phyloP scores from a whole-genome alignment of 2,329 filamentous ascomycete genomes.

The Calonectria pteridis region DNA sequence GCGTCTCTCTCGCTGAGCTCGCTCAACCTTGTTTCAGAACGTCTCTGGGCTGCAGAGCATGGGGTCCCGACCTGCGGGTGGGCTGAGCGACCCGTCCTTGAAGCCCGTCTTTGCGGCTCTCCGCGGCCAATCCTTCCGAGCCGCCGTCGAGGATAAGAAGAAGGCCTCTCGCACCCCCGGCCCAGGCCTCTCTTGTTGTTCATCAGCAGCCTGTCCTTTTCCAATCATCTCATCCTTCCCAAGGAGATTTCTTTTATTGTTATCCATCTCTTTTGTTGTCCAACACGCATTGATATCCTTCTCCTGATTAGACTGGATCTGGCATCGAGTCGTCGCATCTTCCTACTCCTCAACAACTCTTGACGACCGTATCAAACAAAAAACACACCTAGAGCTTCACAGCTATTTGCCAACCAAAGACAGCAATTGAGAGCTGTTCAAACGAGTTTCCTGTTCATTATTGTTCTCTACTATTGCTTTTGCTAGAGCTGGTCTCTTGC shows the following conservation, averaged over 20 bases:
- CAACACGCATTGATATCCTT: conserved; percentile 12
- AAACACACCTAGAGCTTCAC: neutral
- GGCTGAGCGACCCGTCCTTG: conserved; percentile 25
- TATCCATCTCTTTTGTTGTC: conserved; percentile 18
- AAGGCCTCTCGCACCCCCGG: conserved; percentile 44
- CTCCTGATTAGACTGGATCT: conserved; percentile 31
- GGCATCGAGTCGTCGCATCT: conserved; percentile 34
- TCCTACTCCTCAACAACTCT: neutral
- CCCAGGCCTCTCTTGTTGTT: conserved; percentile 33
- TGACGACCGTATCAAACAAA: neutral
- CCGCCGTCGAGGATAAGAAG: conserved; percentile 41
- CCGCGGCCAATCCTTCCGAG: conserved; percentile 41
- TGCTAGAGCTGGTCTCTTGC: conserved; percentile 42
- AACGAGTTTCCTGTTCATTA: conserved; percentile 15
- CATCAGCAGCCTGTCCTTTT: conserved; percentile 43
- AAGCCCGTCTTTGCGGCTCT: conserved; percentile 24
- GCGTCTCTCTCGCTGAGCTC: conserved; percentile 12
- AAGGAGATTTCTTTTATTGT: conserved; percentile 16
- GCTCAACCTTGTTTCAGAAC: conserved; percentile 37
- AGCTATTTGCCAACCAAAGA: neutral
- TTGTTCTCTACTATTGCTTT: conserved; percentile 27
- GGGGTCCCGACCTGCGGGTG: conserved; percentile 28
- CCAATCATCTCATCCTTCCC: conserved; percentile 37
- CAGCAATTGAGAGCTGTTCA: conserved; percentile 12
- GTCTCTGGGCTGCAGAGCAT: too few relatives aligned